These are phyloP conservation scores for Backusella tarrabulga DNA, from an alignment of 192 early-diverging fungal species.

Conservation along the genomic window DNA sequence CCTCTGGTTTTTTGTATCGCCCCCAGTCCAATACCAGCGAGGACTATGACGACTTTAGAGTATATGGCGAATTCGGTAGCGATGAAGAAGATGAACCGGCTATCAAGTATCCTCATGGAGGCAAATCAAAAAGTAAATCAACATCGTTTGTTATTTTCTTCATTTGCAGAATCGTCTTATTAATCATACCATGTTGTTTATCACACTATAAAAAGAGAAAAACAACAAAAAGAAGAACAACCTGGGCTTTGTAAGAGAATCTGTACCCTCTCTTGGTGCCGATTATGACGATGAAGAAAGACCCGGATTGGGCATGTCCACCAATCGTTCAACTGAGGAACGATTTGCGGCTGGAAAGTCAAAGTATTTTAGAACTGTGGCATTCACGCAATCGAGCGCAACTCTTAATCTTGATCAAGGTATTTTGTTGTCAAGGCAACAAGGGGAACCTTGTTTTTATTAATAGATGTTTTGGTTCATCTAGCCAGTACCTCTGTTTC, in stretches of 20 bases:
- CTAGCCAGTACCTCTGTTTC: neutral
- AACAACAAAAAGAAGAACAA: neutral
- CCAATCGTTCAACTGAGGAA: neutral
- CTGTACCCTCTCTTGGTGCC: neutral
- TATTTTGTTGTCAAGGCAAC: neutral
- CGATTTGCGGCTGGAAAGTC: slow-evolving; percentile 10
- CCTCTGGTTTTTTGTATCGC: slow-evolving; percentile 11
- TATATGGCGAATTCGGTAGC: slow-evolving; percentile 22
- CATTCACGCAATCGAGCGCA: neutral
- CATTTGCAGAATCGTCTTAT: neutral
- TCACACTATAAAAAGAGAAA: neutral
- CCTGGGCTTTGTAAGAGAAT: neutral
- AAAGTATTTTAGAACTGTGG: neutral
- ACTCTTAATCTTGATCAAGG: neutral
- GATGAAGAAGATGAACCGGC: slow-evolving; percentile 8
- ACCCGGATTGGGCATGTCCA: neutral
- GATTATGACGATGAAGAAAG: slow-evolving; percentile 6
- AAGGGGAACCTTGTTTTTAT: neutral
- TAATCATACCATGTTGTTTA: neutral
- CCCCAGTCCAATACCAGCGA: neutral
- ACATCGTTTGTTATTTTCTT: neutral
- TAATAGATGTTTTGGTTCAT: neutral
- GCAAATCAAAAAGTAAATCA: neutral
- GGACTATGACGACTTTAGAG: slow-evolving; percentile 18
- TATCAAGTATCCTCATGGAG: neutral